A percentile compares a stretch with the other conserved stretches of the same genome.
These are phyloP conservation scores for Monosporascus sp. DNA, from an alignment of 2,329 filamentous ascomycete species.

Conservation along the genomic window DNA sequence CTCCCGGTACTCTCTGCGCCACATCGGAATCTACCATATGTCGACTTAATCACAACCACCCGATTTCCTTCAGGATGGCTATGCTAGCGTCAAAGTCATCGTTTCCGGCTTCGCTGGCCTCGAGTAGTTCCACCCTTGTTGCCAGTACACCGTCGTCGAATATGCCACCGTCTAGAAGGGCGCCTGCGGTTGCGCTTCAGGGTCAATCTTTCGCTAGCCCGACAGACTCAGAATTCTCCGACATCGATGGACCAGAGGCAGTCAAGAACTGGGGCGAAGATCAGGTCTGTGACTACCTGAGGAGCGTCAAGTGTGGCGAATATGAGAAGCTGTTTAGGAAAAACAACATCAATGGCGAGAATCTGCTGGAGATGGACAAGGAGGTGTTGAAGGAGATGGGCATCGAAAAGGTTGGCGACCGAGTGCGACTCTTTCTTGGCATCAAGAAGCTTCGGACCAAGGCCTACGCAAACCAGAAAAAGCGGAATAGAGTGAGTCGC, in stretches of 20 bases:
- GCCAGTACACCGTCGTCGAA: slow-evolving; percentile 43
- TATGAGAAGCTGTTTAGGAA: slow-evolving; percentile 86
- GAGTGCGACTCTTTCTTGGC: slow-evolving; percentile 81
- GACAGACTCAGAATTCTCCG: slow-evolving; percentile 89
- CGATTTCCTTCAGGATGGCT: slow-evolving; percentile 49
- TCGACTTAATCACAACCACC: slow-evolving; percentile 11
- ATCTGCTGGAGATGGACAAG: slow-evolving; percentile 94
- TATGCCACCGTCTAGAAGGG: slow-evolving; percentile 47
- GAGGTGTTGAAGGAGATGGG: slow-evolving; percentile 95
- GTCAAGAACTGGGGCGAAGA: slow-evolving; percentile 89
- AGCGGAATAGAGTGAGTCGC: slow-evolving; percentile 71
- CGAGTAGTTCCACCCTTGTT: slow-evolving; percentile 38
- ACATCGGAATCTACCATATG: slow-evolving; percentile 9
- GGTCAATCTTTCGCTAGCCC: slow-evolving; percentile 68
- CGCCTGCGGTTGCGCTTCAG: slow-evolving; percentile 41
- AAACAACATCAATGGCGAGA: slow-evolving; percentile 97
- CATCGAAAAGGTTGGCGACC: slow-evolving; percentile 94
- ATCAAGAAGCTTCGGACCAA: slow-evolving; percentile 79
- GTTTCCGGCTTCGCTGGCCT: slow-evolving; percentile 54
- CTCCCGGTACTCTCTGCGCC: slow-evolving; percentile 1
- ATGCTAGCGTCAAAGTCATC: slow-evolving; percentile 74
- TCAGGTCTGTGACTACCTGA: slow-evolving; percentile 83
- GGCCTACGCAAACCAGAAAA: slow-evolving; percentile 71
- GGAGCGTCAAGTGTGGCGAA: slow-evolving; percentile 86
- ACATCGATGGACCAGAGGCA: slow-evolving; percentile 69